A percentile compares a stretch with the other conserved stretches of the same genome.
These are phyloP conservation scores for Dioszegia aurantiaca DNA, from an alignment of 768 basidiomycete genomes.

Conservation along the genomic window DNA sequence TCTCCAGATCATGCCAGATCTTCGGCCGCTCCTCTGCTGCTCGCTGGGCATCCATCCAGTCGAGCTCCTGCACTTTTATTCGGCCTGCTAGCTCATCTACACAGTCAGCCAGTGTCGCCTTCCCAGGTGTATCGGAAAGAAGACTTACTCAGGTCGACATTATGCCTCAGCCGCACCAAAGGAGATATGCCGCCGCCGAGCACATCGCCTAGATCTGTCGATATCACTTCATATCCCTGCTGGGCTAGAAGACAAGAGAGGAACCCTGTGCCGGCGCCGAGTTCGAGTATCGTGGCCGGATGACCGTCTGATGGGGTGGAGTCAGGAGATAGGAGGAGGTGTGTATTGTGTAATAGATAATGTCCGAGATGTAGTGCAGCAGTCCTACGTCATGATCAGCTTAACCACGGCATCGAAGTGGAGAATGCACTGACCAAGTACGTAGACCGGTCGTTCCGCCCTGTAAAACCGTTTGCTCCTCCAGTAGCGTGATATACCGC, in stretches of 20 bases:
- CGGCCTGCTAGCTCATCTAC: constrained; percentile 7
- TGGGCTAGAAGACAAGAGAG: constrained; percentile 43
- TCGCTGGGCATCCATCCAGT: constrained; percentile 37
- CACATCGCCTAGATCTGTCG: constrained; percentile 37
- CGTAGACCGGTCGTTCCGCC: constrained; percentile 50
- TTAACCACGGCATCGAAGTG: too few species aligned
- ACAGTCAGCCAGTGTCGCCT: constrained; percentile 1
- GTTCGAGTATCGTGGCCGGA: constrained; percentile 30
- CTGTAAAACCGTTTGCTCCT: constrained; percentile 48
- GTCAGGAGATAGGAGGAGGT: neutral
- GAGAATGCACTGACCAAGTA: constrained; percentile 39
- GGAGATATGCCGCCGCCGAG: constrained; percentile 24
- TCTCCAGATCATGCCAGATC: constrained; percentile 21
- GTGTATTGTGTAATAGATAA: constrained; percentile 27
- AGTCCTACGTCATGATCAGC: too few species aligned
- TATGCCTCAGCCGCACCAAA: constrained; percentile 24
- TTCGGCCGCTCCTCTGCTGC: constrained; percentile 13
- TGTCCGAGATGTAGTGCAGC: constrained; percentile 42
- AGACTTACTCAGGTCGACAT: constrained; percentile 37
- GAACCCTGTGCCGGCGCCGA: constrained; percentile 50
- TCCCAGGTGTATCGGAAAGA: neutral
- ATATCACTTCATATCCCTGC: constrained; percentile 26
- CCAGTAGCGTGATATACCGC: constrained; percentile 41
- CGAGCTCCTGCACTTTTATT: constrained; percentile 20
- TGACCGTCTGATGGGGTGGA: neutral